These are phyloP conservation scores for Mycena crocata DNA, from an alignment of 768 basidiomycete genomes.

Conservation along the genomic window DNA sequence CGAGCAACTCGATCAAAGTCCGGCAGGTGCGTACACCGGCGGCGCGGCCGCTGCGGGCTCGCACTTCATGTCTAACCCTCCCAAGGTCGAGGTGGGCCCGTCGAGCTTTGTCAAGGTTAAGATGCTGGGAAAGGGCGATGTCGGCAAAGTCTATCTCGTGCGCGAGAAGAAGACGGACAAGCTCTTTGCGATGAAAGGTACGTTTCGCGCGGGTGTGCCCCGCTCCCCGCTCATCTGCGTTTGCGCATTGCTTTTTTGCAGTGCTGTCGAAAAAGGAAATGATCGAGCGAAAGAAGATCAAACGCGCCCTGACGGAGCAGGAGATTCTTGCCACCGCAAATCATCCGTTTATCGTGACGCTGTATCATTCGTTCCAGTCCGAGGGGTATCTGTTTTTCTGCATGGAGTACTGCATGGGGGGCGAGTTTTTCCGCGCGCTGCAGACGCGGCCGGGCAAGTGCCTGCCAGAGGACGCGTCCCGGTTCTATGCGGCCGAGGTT, in stretches of 20 bases:
- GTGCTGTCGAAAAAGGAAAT: constrained; percentile 99
- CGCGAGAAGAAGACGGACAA: constrained; percentile 97
- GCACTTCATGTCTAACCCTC: constrained; percentile 17
- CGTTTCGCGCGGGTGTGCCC: constrained; percentile 36
- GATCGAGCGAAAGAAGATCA: constrained; percentile 99
- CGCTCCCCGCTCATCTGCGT: background rate
- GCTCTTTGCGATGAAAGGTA: constrained; percentile 99
- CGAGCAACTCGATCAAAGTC: constrained; percentile 97
- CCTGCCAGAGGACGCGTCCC: constrained; percentile 92
- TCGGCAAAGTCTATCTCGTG: constrained; percentile 98
- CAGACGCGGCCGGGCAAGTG: constrained; percentile 98
- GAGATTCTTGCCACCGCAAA: constrained; percentile 99
- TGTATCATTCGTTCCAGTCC: constrained; percentile 99
- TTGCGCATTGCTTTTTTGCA: constrained; percentile 49
- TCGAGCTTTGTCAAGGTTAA: constrained; percentile 96
- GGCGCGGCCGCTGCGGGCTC: constrained; percentile 18
- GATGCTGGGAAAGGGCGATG: constrained; percentile 98
- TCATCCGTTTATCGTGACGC: constrained; percentile 99
- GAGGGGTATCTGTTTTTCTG: constrained; percentile 98
- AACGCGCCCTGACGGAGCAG: constrained; percentile 97
- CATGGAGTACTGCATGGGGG: constrained; percentile 99
- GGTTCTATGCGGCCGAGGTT: constrained; percentile 99
- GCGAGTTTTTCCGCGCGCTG: constrained; percentile 98
- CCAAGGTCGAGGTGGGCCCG: constrained; percentile 92
- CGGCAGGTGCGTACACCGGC: constrained; percentile 74